These are phyloP conservation scores for Pseudogymnoascus sp. DNA, from an alignment of 2,329 filamentous ascomycete genomes.

Conservation along the genomic window DNA sequence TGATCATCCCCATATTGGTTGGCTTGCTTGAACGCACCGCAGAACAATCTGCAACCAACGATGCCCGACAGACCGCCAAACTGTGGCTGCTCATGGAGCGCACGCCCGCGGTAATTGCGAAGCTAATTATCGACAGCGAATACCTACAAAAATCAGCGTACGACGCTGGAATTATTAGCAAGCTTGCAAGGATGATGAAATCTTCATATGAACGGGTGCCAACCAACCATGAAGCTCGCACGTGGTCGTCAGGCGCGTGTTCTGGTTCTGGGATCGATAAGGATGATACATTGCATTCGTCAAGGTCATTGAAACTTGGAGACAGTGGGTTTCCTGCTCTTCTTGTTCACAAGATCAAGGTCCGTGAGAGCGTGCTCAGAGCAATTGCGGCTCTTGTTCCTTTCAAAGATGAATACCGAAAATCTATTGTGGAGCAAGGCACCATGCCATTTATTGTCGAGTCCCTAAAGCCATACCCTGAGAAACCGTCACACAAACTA, in stretches of 20 bases:
- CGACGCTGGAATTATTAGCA: slow-evolving; percentile 58
- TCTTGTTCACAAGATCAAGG: slow-evolving; percentile 62
- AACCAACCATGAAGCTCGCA: slow-evolving; percentile 36
- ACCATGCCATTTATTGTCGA: slow-evolving; percentile 76
- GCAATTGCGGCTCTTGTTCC: slow-evolving; percentile 76
- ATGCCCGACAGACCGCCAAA: slow-evolving; percentile 31
- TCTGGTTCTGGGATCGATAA: background rate
- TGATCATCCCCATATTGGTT: slow-evolving; percentile 65
- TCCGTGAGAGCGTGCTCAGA: slow-evolving; percentile 69
- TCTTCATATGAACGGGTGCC: slow-evolving; percentile 55
- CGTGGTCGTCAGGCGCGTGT: slow-evolving; percentile 42
- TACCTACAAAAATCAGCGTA: slow-evolving; percentile 75
- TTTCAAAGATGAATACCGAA: slow-evolving; percentile 77
- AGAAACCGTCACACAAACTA: slow-evolving; percentile 37
- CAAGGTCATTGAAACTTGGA: slow-evolving; percentile 46
- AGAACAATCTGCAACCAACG: slow-evolving; percentile 33
- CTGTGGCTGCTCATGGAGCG: slow-evolving; percentile 56
- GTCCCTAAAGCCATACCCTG: slow-evolving; percentile 61
- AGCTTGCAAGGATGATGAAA: slow-evolving; percentile 57
- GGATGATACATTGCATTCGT: background rate
- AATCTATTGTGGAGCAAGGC: slow-evolving; percentile 75
- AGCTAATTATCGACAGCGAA: slow-evolving; percentile 70
- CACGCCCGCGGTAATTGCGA: slow-evolving; percentile 68
- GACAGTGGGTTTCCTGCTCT: slow-evolving; percentile 51
- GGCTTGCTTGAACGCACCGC: slow-evolving; percentile 49